A percentile compares a stretch with the other conserved stretches of the same genome.
phyloP scores from a whole-genome alignment of 2,329 filamentous ascomycete genomes.

The Colletotrichum liaoningense region DNA sequence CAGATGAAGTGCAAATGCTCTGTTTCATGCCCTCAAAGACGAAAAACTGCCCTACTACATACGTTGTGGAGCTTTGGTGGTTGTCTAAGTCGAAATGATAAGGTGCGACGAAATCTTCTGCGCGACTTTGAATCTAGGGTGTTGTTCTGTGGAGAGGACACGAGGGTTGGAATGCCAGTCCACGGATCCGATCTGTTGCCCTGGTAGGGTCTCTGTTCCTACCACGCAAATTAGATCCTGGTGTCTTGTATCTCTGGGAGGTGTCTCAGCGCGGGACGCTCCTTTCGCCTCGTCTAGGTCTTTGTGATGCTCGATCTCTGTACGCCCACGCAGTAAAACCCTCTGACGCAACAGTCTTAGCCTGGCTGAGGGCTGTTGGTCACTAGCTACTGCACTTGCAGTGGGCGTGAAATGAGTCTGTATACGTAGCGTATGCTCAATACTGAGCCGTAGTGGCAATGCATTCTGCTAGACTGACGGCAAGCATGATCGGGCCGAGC shows the following conservation, averaged over 20 bases:
- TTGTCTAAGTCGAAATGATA: not conserved
- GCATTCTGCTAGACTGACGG: not conserved
- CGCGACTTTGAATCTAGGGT: not conserved
- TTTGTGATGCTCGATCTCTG: conserved; percentile 12
- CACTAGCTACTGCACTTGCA: not conserved
- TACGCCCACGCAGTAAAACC: not conserved
- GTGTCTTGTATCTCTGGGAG: not conserved
- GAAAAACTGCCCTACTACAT: not conserved
- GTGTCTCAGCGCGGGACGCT: conserved; percentile 29
- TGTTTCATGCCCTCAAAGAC: not conserved
- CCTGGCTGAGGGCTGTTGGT: not conserved
- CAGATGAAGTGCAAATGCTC: not conserved
- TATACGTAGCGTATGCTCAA: not conserved
- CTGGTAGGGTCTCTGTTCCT: not conserved
- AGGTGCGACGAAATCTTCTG: not conserved
- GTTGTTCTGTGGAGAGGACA: not conserved
- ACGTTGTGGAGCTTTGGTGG: not conserved
- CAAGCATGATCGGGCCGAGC: conserved; percentile 21
- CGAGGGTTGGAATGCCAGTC: not conserved
- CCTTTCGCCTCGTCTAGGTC: conserved; percentile 9
- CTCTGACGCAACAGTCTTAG: not conserved
- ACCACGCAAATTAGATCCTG: not conserved
- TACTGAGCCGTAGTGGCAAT: not conserved
- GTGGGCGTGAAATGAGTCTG: not conserved
- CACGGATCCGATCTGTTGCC: not conserved